Evolutionary conservation across 257 asterid genomes (phyloP), one percentile per base, ranked within the genome.

Genomic region (Gentiana macrophylla): DNA sequence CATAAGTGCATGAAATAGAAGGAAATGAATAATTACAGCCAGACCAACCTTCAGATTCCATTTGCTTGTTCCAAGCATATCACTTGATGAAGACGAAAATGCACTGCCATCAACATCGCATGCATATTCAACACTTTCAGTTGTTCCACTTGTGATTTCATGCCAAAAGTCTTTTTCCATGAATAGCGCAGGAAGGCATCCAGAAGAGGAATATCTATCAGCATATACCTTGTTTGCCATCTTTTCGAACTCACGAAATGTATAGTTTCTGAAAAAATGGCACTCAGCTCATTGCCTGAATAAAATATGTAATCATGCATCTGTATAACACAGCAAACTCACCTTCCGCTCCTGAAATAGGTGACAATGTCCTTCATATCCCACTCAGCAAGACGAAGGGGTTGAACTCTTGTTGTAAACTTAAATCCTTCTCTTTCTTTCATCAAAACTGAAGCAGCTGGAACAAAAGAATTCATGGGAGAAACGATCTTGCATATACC

Each of bases 51-150:
- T 87, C 80, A 92, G 77, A 79, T 92, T 88, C 98, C 97, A 92
- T 84, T 84, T 78, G 85, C 95, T 88, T 76, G 70, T 81, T 68
- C 91, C 97, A 63, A 92, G 93, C 48, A 75, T 86, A 70, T 92
- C 98, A 66, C 62, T 66, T 60, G 90, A 76, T 75, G 94, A 87
- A 67, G 93, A 83, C 69, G 97, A 85, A 74, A 92, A 92, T 15
- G 98, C 97, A 81, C 97, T 88, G 70, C 98, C 98, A 80, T 92
- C 98, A 67, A 92, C 95, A 81, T 92, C 98, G 65, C 97, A 92
- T 56, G 98, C 98, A 80, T 92, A 92, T 82, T 92, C 98, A 73
- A 92, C 98, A 76, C 95, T 85, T 71, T 92, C 98, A 45, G 90
- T 85, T 79, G 80, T 88, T 68, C 98, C 98, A 71, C 80, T 77